Percentiles rank a stretch among this genome's conserved stretches.
Conservation (phyloP, 1,284 basidiomycete genomes). For the Trichosporon sp. region DNA sequence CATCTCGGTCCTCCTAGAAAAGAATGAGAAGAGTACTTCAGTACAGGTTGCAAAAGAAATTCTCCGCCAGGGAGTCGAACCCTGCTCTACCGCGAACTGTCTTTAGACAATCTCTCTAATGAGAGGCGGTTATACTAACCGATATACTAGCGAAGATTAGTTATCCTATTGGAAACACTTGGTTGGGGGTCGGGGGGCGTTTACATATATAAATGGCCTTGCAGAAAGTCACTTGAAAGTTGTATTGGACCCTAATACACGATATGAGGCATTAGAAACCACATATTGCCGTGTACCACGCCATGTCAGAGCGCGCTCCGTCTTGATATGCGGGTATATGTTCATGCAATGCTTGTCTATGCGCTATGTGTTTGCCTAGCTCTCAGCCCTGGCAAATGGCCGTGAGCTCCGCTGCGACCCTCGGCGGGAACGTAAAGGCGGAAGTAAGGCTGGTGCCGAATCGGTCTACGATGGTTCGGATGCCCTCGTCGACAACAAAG, state of each 20-base stretch:
- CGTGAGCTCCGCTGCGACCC: conserved; percentile 27
- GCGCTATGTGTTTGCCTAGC: neutral
- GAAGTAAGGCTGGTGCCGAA: conserved; percentile 33
- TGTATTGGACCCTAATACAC: neutral
- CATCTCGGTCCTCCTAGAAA: too few species aligned
- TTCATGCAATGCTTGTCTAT: conserved; percentile 4
- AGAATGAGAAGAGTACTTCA: neutral
- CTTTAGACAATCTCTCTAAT: neutral
- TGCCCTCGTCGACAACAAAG: conserved; percentile 23
- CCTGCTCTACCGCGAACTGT: conserved; percentile 2
- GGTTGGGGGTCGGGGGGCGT: neutral
- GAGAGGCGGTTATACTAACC: conserved; percentile 4
- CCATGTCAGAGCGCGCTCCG: too few species aligned
- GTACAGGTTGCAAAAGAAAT: neutral
- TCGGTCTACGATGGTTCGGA: conserved; percentile 27
- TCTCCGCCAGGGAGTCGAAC: conserved; percentile 4
- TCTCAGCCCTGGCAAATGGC: conserved; percentile 28
- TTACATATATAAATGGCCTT: neutral
- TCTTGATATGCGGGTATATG: neutral
- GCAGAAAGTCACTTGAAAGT: neutral
- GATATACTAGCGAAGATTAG: conserved; percentile 2
- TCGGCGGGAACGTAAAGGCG: conserved; percentile 37
- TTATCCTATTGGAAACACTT: neutral
- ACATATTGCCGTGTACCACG: too few species aligned
- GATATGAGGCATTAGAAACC: too few species aligned